These are phyloP conservation scores for Domatiomyces globalis DNA, from an alignment of 2,329 filamentous ascomycete species.

Conservation along the genomic window DNA sequence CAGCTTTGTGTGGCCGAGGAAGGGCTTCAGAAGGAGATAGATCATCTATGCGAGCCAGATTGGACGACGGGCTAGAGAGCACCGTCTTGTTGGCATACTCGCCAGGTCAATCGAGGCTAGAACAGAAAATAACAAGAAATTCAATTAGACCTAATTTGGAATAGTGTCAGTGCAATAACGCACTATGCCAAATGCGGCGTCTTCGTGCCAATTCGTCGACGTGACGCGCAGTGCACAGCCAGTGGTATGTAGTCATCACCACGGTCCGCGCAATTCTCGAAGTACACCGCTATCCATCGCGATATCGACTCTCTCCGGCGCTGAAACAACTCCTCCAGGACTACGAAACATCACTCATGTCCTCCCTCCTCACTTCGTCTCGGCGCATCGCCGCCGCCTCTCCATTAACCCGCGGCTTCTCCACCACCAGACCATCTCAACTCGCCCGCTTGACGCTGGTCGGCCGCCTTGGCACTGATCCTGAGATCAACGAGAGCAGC, in stretches of 20 bases:
- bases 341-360: conserved; percentile 6
- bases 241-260: too few relatives aligned
- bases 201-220: not conserved
- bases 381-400: conserved; percentile 36
- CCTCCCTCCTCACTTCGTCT: conserved; percentile 34
- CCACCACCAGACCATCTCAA: conserved; percentile 46
- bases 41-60: too few relatives aligned
- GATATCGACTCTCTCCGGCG: not conserved
- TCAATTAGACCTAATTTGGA: too few relatives aligned
- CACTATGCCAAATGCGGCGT: too few relatives aligned
- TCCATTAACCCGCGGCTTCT: conserved; percentile 53
- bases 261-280: not conserved
- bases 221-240: not conserved
- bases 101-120: too few relatives aligned
- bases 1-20: too few relatives aligned
- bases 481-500: conserved; percentile 58
- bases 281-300: not conserved
- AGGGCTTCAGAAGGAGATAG: too few relatives aligned
- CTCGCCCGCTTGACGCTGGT: conserved; percentile 74
- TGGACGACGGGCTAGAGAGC: too few relatives aligned
- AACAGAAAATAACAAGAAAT: too few relatives aligned
- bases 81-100: too few relatives aligned
- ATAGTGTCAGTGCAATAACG: too few relatives aligned
- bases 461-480: conserved; percentile 66
- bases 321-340: not conserved